phyloP scores from a whole-genome alignment of 192 early-diverging fungal genomes.

The Coemansia sp. region DNA sequence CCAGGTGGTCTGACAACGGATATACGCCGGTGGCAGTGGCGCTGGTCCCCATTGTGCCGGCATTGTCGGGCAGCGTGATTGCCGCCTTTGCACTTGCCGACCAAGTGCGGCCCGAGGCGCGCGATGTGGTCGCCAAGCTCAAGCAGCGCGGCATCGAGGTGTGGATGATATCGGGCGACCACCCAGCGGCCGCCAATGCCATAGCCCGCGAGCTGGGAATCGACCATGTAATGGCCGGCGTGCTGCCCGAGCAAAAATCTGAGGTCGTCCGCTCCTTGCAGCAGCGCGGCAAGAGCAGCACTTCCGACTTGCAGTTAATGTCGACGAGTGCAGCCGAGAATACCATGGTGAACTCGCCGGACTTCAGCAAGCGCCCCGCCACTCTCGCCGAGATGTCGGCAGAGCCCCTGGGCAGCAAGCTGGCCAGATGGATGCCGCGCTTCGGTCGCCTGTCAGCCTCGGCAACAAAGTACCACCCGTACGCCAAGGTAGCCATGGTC shows the following conservation, averaged over 20 bases:
- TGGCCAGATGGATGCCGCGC: background rate
- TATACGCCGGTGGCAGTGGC: slow-evolving; percentile 57
- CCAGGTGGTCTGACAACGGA: slow-evolving; percentile 63
- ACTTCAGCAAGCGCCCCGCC: background rate
- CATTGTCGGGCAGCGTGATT: slow-evolving; percentile 54
- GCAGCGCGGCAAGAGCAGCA: slow-evolving; percentile 20
- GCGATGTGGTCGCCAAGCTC: slow-evolving; percentile 67
- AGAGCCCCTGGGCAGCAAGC: background rate
- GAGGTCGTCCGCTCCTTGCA: slow-evolving; percentile 73
- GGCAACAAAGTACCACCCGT: slow-evolving; percentile 21
- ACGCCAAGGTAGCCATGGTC: slow-evolving; percentile 77
- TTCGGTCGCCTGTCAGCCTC: background rate
- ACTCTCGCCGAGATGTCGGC: background rate
- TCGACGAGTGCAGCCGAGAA: background rate
- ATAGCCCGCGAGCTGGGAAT: slow-evolving; percentile 84
- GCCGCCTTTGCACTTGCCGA: slow-evolving; percentile 82
- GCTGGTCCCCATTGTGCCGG: slow-evolving; percentile 46
- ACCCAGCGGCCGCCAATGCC: slow-evolving; percentile 73
- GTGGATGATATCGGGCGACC: slow-evolving; percentile 93
- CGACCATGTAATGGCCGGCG: slow-evolving; percentile 85
- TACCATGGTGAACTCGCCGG: background rate
- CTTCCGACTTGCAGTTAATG: background rate
- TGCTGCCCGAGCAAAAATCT: slow-evolving; percentile 87
- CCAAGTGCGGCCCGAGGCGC: slow-evolving; percentile 77
- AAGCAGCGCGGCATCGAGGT: slow-evolving; percentile 73